Evolutionary conservation across 192 early-diverging fungal species (phyloP), one percentile per base, ranked within the genome.

Genomic region (Linnemannia zychae): DNA sequence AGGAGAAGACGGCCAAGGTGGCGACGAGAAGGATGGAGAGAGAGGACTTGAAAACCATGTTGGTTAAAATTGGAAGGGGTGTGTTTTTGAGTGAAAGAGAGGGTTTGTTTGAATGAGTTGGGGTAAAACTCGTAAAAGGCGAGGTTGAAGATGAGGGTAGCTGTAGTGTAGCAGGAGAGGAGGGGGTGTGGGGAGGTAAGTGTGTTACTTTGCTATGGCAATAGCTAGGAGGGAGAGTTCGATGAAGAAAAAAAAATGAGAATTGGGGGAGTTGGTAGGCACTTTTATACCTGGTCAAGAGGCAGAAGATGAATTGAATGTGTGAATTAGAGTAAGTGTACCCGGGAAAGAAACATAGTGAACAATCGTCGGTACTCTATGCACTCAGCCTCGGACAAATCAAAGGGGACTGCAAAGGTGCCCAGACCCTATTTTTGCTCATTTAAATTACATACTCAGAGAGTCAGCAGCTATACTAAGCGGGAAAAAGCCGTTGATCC

Each of bases 11-110:
- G 36, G 81, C 67, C 67, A 69, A 78, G 72, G 82, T 38, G 63
- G 82, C 82, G 44, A 84, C 60, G 68, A 84, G 52, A 47, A 74
- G 73, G 46, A 84, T 72, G 72, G 82, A 75, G 75, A 82, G 47
- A 24, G 75, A 33, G 18, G 81, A 72, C 67, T 69, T 69, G 73
- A 76, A 76, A 47, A 79, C 46, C 72, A 78, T 74, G 44, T 70
- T 38, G 67, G 68, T 18, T 50, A 71, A 36, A 24, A 24, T 36
- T 69, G 67, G 67, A 44, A 12, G 1, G 67, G n/a, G 34, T 38
- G n/a, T n/a, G n/a, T n/a, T n/a, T n/a, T n/a, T n/a, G n/a, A n/a
- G n/a, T n/a, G n/a, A n/a, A n/a, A 20, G 67, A 69, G 38, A n/a
- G 37, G 57, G 15, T 20, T 57, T 57, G 22, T 57, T 18, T 57